These are phyloP conservation scores for Suhomyces maxii DNA, from an alignment of 1,139 yeast species.

Conservation along the genomic window DNA sequence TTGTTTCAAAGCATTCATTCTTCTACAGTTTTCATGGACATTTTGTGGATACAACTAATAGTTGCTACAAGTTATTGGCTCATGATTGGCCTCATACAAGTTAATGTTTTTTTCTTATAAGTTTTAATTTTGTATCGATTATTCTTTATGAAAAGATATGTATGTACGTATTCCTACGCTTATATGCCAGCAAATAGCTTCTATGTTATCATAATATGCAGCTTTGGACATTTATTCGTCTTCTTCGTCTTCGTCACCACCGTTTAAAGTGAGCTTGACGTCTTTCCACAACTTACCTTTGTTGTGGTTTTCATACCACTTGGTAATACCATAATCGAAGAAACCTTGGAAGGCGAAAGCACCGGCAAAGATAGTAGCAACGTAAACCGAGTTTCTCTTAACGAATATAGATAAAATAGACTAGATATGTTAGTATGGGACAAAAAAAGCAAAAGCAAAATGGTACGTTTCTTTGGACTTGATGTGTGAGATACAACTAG, in stretches of 20 bases:
- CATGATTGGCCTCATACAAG: slow-evolving; percentile 4
- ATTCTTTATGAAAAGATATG: background rate
- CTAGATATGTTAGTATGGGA: slow-evolving; percentile 15
- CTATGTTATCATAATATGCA: background rate
- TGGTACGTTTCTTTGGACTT: background rate
- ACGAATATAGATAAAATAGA: slow-evolving; percentile 41
- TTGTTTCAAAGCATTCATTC: too few species aligned
- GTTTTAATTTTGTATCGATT: slow-evolving; percentile 10
- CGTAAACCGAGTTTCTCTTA: slow-evolving; percentile 92
- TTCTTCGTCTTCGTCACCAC: slow-evolving; percentile 58
- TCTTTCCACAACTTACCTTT: slow-evolving; percentile 98
- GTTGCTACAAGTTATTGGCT: too few species aligned
- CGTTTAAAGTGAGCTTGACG: slow-evolving; percentile 68
- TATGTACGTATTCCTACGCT: background rate
- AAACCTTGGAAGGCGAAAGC: slow-evolving; percentile 89
- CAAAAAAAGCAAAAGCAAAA: background rate
- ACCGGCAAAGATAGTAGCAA: slow-evolving; percentile 79
- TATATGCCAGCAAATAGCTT: background rate
- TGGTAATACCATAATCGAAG: slow-evolving; percentile 77
- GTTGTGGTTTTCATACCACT: slow-evolving; percentile 86
- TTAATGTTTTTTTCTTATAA: too few species aligned
- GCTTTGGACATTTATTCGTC: slow-evolving; percentile 37
- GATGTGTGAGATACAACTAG: too few species aligned
- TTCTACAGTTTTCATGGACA: too few species aligned
- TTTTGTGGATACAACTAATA: too few species aligned